A percentile compares a stretch with the other conserved stretches of the same genome.
Conservation (phyloP, 2,329 filamentous ascomycete genomes). For the Colletotrichum sp. region DNA sequence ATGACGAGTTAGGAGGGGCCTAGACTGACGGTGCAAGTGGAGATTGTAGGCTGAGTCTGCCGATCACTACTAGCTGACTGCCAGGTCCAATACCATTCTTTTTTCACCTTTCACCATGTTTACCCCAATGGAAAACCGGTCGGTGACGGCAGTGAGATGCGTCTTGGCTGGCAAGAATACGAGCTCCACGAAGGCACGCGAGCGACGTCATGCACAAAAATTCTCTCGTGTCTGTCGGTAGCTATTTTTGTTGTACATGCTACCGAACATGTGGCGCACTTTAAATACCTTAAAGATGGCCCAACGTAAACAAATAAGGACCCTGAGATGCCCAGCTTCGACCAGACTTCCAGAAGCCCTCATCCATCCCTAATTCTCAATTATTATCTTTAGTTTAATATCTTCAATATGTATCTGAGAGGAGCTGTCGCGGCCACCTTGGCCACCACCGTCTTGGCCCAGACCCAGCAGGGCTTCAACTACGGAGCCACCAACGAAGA, state of each 20-base stretch:
- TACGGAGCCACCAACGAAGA: conserved; percentile 21
- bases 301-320: not conserved
- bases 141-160: not conserved
- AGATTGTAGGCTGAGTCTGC: conserved; percentile 3
- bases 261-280: not conserved
- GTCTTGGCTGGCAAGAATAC: conserved; percentile 7
- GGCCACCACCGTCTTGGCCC: conserved; percentile 6
- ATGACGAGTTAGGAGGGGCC: not conserved
- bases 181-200: not conserved
- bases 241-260: not conserved
- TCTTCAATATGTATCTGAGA: not conserved
- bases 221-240: not conserved
- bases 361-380: not conserved
- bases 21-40: conserved; percentile 1
- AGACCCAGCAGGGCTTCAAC: conserved; percentile 17
- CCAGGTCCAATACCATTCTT: not conserved
- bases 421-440: not conserved
- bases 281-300: not conserved
- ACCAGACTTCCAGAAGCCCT: not conserved
- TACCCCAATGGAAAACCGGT: not conserved
- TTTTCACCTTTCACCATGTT: not conserved
- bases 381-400: not conserved
- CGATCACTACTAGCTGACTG: not conserved
- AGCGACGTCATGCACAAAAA: conserved; percentile 6
- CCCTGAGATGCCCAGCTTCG: not conserved